Evolutionary conservation across 495 filamentous ascomycete genomes (phyloP).

Genomic region (Aspergillus avenaceus): DNA sequence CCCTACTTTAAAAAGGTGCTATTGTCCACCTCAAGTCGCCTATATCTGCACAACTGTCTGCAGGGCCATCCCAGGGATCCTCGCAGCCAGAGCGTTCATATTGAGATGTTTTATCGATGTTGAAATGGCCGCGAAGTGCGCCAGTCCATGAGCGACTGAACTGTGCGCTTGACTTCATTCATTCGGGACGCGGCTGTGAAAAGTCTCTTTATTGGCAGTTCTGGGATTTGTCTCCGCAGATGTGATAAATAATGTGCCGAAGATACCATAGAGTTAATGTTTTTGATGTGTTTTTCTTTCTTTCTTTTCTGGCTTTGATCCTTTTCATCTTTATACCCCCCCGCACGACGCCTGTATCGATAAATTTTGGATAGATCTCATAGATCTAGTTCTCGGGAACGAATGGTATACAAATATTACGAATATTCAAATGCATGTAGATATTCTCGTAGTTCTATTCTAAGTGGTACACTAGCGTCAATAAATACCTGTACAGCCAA

Average conservation of each 20-base stretch:
- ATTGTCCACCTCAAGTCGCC: background rate
- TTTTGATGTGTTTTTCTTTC: background rate
- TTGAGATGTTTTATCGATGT: background rate
- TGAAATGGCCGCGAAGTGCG: background rate
- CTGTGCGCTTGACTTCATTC: background rate
- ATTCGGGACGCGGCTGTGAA: background rate
- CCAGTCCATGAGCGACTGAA: background rate
- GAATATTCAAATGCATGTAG: too few species aligned
- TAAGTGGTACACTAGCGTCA: too few species aligned
- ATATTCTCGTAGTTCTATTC: too few species aligned
- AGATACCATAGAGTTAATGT: conserved; percentile 11
- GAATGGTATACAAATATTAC: too few species aligned
- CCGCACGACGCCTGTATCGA: conserved; percentile 8
- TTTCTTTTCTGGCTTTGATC: background rate
- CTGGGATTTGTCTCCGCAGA: background rate
- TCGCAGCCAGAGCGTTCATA: background rate
- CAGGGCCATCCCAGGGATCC: background rate
- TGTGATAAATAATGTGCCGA: conserved; percentile 12
- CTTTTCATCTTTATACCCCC: conserved; percentile 12
- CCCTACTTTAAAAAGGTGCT: background rate
- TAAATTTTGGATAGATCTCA: conserved; percentile 12
- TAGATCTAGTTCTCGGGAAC: conserved; percentile 12
- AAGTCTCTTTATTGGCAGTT: background rate
- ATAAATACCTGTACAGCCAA: too few species aligned
- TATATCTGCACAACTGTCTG: background rate